Evolutionary conservation across 352 stramenopile genomes (phyloP).

Genomic region (Pythium utonaiense): DNA sequence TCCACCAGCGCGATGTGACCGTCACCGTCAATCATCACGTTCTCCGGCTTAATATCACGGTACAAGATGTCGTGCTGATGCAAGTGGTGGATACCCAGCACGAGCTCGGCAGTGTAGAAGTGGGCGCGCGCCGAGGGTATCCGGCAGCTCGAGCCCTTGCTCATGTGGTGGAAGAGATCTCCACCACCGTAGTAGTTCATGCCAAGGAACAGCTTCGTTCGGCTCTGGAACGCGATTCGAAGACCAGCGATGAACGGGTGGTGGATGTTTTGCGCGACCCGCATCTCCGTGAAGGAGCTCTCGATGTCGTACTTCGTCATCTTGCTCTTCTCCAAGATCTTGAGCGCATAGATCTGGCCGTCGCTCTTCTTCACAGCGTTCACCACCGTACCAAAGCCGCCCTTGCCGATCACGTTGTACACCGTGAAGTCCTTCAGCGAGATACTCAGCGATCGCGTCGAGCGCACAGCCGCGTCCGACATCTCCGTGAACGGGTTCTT

Average conservation of each 20-base stretch:
- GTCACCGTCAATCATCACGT: slow-evolving; percentile 94
- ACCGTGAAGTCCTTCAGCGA: slow-evolving; percentile 89
- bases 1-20: slow-evolving; percentile 95
- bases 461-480: slow-evolving; percentile 72
- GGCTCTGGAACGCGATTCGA: slow-evolving; percentile 85
- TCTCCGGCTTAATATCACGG: slow-evolving; percentile 96
- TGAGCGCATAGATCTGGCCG: slow-evolving; percentile 88
- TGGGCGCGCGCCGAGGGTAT: slow-evolving; percentile 80
- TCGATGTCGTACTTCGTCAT: slow-evolving; percentile 90
- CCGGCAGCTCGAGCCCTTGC: slow-evolving; percentile 80
- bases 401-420: slow-evolving; percentile 89
- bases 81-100: slow-evolving; percentile 90
- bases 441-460: slow-evolving; percentile 81
- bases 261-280: slow-evolving; percentile 85
- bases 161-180: slow-evolving; percentile 89
- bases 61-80: slow-evolving; percentile 95
- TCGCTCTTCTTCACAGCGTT: slow-evolving; percentile 90
- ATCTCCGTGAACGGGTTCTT: slow-evolving; percentile 83
- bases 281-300: slow-evolving; percentile 88
- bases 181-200: slow-evolving; percentile 89
- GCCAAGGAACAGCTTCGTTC: slow-evolving; percentile 82
- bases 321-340: slow-evolving; percentile 88
- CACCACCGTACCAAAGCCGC: slow-evolving; percentile 85
- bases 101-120: slow-evolving; percentile 93
- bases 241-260: slow-evolving; percentile 86